Conservation (phyloP, 2,329 filamentous ascomycete genomes). For the Epicoccum nigrum region DNA sequence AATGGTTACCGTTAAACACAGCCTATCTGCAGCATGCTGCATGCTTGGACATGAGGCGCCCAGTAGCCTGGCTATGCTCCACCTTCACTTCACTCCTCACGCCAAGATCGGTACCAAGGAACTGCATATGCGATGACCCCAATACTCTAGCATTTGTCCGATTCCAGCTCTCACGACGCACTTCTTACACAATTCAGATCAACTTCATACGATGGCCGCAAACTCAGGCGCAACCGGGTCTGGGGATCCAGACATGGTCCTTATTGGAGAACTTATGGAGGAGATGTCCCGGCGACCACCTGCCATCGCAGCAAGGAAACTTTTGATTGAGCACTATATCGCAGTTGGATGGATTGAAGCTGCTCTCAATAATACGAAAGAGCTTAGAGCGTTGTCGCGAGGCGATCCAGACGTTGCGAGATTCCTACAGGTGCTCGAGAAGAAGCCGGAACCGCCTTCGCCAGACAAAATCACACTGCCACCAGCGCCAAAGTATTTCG, state of each 20-base stretch:
- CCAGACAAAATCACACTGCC: constrained; percentile 4
- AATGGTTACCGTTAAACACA: not conserved
- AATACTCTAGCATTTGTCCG: too few relatives aligned
- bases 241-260: constrained; percentile 39
- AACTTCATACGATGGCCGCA: constrained; percentile 10
- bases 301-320: constrained; percentile 36
- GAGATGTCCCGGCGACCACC: constrained; percentile 39
- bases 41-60: not conserved
- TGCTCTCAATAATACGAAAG: constrained; percentile 36
- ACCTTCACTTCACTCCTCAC: not conserved
- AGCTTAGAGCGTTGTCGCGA: constrained; percentile 32
- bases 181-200: not conserved
- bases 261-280: constrained; percentile 42
- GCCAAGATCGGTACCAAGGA: not conserved
- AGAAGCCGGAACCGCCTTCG: constrained; percentile 30
- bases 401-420: constrained; percentile 32
- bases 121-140: too few relatives aligned
- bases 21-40: not conserved
- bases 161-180: too few relatives aligned
- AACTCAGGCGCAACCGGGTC: constrained; percentile 22
- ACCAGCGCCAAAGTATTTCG: not conserved
- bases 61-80: not conserved
- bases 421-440: constrained; percentile 29
- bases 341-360: constrained; percentile 43
- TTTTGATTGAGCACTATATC: constrained; percentile 43